Conservation (phyloP, 1,284 basidiomycete genomes). For the Volvariella surrecta region DNA sequence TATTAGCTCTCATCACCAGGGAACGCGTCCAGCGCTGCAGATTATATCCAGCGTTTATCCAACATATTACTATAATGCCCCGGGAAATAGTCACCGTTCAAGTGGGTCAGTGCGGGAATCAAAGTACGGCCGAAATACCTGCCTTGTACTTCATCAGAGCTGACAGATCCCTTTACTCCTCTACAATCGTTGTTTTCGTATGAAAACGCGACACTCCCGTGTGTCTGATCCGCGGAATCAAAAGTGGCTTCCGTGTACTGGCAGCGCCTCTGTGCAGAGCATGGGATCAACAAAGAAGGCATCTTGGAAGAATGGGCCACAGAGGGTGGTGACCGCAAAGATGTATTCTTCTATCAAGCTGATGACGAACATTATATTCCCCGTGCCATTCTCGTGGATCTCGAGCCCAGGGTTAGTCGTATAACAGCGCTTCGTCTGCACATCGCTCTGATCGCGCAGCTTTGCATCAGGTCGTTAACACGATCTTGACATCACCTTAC, state of each 20-base stretch:
- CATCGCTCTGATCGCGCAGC: too few relatives aligned
- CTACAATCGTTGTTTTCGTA: too few relatives aligned
- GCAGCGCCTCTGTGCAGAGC: slow-evolving; percentile 93
- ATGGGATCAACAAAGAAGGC: slow-evolving; percentile 91
- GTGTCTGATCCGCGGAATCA: slow-evolving; percentile 15
- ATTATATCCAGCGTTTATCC: too few relatives aligned
- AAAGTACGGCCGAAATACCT: slow-evolving; percentile 51
- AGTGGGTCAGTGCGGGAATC: slow-evolving; percentile 94
- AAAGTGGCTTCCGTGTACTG: slow-evolving; percentile 88
- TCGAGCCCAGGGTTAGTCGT: slow-evolving; percentile 85
- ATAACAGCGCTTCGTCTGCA: slow-evolving; percentile 1
- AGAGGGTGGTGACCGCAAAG: slow-evolving; percentile 92
- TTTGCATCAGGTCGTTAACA: slow-evolving; percentile 80
- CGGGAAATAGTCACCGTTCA: slow-evolving; percentile 84
- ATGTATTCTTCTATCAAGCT: slow-evolving; percentile 99
- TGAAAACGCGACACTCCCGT: too few relatives aligned
- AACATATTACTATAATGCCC: slow-evolving; percentile 43
- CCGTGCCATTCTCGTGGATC: slow-evolving; percentile 90
- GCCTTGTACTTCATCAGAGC: too few relatives aligned
- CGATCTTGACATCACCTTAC: slow-evolving; percentile 88
- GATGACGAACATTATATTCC: slow-evolving; percentile 99
- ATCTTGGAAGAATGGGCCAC: slow-evolving; percentile 93
- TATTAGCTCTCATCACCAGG: too few relatives aligned
- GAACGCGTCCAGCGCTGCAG: too few relatives aligned
- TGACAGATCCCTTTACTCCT: not conserved